Evolutionary conservation across 106 monocot genomes (phyloP).

Genomic region (Chionographis japonica): DNA sequence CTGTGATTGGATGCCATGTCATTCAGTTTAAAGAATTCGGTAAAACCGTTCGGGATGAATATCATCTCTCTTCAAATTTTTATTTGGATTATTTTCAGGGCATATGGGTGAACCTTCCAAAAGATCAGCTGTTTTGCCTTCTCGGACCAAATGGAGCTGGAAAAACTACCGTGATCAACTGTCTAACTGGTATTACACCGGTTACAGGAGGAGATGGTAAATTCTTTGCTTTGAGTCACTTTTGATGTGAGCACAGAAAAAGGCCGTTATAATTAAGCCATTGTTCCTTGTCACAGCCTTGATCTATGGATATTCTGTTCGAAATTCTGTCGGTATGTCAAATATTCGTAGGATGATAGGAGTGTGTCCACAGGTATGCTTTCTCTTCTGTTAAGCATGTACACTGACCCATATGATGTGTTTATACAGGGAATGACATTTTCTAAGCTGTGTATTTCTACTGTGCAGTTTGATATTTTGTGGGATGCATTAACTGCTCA

Average conservation of each 20-base stretch:
- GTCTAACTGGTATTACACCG: slow-evolving; percentile 90
- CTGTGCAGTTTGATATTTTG: slow-evolving; percentile 79
- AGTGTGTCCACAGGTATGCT: slow-evolving; percentile 86
- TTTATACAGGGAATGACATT: neutral
- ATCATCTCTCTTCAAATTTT: no score
- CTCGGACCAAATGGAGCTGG: slow-evolving; percentile 97
- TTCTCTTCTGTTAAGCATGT: neutral
- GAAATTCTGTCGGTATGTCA: slow-evolving; percentile 75
- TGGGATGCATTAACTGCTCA: slow-evolving; percentile 86
- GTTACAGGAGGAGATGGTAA: slow-evolving; percentile 89
- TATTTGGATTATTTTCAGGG: slow-evolving; percentile 40
- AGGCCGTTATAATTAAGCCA: neutral
- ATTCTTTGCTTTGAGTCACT: neutral
- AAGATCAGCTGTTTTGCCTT: slow-evolving; percentile 92
- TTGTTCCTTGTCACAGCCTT: slow-evolving; percentile 43
- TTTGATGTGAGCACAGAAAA: neutral
- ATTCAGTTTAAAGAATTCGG: no score
- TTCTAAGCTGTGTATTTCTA: neutral
- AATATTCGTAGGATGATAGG: slow-evolving; percentile 84
- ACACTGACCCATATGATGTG: neutral
- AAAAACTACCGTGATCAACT: slow-evolving; percentile 88
- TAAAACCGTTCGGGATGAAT: no score
- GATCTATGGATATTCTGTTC: slow-evolving; percentile 80
- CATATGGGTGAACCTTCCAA: slow-evolving; percentile 80
- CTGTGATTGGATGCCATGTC: no score